Base-by-base conservation (phyloP, 2,329 filamentous ascomycete genomes). In the Fusarium proliferatum region DNA sequence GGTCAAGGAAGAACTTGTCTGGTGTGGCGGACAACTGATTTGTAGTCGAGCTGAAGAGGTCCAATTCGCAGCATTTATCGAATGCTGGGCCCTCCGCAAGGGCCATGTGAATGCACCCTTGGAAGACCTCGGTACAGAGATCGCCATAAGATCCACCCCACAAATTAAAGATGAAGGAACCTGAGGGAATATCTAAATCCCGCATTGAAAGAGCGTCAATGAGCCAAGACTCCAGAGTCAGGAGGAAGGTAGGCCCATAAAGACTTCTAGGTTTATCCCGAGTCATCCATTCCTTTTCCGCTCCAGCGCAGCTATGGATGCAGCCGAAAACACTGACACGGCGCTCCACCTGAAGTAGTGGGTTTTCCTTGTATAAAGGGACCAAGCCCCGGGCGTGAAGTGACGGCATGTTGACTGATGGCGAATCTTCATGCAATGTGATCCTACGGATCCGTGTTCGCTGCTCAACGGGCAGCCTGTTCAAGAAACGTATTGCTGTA, bases 301-400 rank as follows among this genome's bases (percentile, higher is more conserved):
- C 0, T 4, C 21, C 46, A 7, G 21, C 46, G 2, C 10, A 49
- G 28, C 1, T n/a, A 5, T 49, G 0, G 8, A 51, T 23, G 0
- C 45, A 53, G 17, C 49, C 15, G 1, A 62, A 53, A 12, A 76
- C 1, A 17, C 16, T 70, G 8, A 74, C 49, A 9, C 56, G 63
- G 12, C 67, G 70, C 15, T 74, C 16, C 10, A 76, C 63, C 0
- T 7, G 64, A 5, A 76, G 70, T 1, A 16, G 3, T 1, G 51
- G 56, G 5, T 76, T 76, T 1, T 76, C 67, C 0, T 46, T 19
- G 6, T 41, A 59, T 0, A 76, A 69, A 8, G 64, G 70, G 1
- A 57, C 34, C 2, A 76, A 4, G 0, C 74, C 74, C 2, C 45
- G 3, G 7, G 9, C 26, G 2, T 74, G 57, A 12, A 57, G n/a